Evolutionary conservation across 768 basidiomycete genomes (phyloP).

Genomic region (Boletus sensibilis): DNA sequence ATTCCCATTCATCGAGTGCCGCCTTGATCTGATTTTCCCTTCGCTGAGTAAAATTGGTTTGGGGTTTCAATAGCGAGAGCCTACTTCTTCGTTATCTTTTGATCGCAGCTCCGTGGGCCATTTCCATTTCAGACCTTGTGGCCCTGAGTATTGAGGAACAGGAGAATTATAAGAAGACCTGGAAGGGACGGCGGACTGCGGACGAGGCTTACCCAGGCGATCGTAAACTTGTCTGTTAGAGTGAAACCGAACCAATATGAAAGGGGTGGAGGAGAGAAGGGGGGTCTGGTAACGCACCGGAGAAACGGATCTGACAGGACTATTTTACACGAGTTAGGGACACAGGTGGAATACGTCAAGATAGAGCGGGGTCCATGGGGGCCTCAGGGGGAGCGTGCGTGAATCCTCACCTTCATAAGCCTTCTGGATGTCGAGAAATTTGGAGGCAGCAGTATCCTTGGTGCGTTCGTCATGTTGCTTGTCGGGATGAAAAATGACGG

Average conservation of each 20-base stretch:
- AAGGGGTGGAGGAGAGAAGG: not conserved
- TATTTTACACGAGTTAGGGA: slow-evolving; percentile 29
- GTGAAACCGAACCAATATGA: slow-evolving; percentile 12
- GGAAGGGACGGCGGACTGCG: slow-evolving; percentile 5
- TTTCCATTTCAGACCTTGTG: slow-evolving; percentile 39
- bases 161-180: slow-evolving; percentile 9
- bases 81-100: slow-evolving; percentile 50
- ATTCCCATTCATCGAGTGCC: slow-evolving; percentile 41
- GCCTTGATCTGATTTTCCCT: slow-evolving; percentile 45
- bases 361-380: not conserved
- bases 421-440: slow-evolving; percentile 75
- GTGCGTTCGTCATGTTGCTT: slow-evolving; percentile 61
- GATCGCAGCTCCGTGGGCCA: slow-evolving; percentile 47
- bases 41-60: slow-evolving; percentile 20
- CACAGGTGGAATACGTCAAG: not conserved
- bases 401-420: slow-evolving; percentile 70
- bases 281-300: slow-evolving; percentile 43
- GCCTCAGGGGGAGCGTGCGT: not conserved
- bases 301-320: slow-evolving; percentile 73
- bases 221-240: slow-evolving; percentile 69
- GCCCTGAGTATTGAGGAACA: slow-evolving; percentile 25
- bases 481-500: slow-evolving; percentile 84
- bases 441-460: slow-evolving; percentile 58
- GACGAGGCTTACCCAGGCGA: slow-evolving; percentile 49
- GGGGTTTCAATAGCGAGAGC: slow-evolving; percentile 18